These are phyloP conservation scores for Microbotryomycetes sp. DNA, from an alignment of 1,284 basidiomycete species.

Conservation along the genomic window DNA sequence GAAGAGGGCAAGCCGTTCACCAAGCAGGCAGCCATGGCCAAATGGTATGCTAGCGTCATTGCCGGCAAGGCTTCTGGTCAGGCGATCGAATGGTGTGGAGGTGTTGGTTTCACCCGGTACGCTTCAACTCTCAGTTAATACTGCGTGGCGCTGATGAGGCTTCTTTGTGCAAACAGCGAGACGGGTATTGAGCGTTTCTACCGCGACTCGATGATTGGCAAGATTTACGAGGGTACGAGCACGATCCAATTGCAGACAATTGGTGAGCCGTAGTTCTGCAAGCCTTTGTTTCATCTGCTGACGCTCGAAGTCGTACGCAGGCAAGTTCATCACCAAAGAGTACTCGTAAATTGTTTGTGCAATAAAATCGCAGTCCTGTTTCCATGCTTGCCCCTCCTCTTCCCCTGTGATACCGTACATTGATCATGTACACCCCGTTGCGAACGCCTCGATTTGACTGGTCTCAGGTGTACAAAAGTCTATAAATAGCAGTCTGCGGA, in stretches of 20 bases:
- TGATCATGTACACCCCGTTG: slow-evolving; percentile 2
- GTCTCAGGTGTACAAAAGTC: too few relatives aligned
- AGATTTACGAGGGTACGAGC: slow-evolving; percentile 22
- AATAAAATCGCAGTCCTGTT: not conserved
- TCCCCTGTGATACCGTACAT: not conserved
- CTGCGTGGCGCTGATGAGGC: not conserved
- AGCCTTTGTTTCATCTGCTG: not conserved
- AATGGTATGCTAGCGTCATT: slow-evolving; percentile 74
- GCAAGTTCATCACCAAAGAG: slow-evolving; percentile 26
- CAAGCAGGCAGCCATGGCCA: slow-evolving; percentile 65
- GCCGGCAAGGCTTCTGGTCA: slow-evolving; percentile 79
- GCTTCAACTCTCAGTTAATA: not conserved
- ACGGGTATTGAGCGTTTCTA: slow-evolving; percentile 40
- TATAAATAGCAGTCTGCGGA: too few relatives aligned
- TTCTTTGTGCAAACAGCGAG: slow-evolving; percentile 4
- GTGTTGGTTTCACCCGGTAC: slow-evolving; percentile 80
- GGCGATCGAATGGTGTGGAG: slow-evolving; percentile 97
- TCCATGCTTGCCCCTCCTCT: not conserved
- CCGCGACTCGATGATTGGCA: slow-evolving; percentile 78
- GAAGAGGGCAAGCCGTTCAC: slow-evolving; percentile 83
- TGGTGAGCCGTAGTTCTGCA: slow-evolving; percentile 57
- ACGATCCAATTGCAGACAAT: slow-evolving; percentile 97
- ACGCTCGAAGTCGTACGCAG: slow-evolving; percentile 4
- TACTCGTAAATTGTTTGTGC: slow-evolving; percentile 6
- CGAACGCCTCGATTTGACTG: too few relatives aligned